Evolutionary conservation across 306 rosid genomes (phyloP).

Genomic region (Malus sieversii): DNA sequence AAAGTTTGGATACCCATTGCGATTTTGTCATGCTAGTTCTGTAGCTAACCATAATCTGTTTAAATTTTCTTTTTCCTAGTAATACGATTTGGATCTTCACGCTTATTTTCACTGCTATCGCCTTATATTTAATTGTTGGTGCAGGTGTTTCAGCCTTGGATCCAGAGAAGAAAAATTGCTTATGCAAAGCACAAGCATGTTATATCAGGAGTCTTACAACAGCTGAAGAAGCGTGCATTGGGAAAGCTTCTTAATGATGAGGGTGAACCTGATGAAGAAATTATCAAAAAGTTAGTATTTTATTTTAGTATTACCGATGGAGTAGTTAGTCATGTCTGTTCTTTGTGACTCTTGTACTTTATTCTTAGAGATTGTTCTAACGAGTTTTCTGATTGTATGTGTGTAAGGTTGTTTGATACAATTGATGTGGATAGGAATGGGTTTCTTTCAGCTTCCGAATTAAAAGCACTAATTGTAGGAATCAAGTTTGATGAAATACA

Average conservation of each 20-base stretch:
- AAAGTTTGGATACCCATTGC: not conserved
- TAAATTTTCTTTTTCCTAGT: not conserved
- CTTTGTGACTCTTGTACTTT: not conserved
- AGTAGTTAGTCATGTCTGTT: not conserved
- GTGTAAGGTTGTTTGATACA: conserved; percentile 47
- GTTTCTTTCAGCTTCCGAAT: conserved; percentile 45
- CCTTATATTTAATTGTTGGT: not conserved
- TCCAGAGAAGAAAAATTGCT: conserved; percentile 58
- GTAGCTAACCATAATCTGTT: not conserved
- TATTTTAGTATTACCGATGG: not conserved
- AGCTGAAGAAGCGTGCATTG: conserved; percentile 43
- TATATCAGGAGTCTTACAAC: conserved; percentile 53
- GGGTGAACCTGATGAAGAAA: conserved; percentile 48
- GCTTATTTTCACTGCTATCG: not conserved
- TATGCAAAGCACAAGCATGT: conserved; percentile 67
- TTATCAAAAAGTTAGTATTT: conserved; percentile 41
- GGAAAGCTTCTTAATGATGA: conserved; percentile 52
- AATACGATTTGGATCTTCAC: not conserved
- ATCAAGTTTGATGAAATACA: conserved; percentile 61
- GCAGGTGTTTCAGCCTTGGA: conserved; percentile 93
- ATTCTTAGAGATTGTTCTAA: not conserved
- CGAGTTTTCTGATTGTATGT: conserved; percentile 3
- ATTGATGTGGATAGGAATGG: conserved; percentile 43
- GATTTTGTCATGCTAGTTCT: not conserved
- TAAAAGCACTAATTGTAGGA: conserved; percentile 72